These are phyloP conservation scores for Aeschynomene evenia DNA, from an alignment of 306 rosid genomes.

Conservation along the genomic window DNA sequence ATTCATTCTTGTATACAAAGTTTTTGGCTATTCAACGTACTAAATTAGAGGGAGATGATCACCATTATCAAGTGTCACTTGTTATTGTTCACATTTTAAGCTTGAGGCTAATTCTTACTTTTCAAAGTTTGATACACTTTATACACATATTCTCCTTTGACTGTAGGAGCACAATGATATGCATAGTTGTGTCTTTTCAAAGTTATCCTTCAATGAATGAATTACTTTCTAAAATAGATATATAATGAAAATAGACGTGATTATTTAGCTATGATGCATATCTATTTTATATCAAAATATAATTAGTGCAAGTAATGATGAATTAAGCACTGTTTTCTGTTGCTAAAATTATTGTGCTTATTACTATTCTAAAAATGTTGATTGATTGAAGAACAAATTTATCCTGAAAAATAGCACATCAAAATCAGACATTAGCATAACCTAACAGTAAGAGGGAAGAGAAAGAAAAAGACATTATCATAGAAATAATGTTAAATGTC, in stretches of 20 bases:
- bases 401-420: too few relatives aligned
- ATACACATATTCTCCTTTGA: too few relatives aligned
- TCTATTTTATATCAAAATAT: neutral
- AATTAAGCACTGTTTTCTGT: too few relatives aligned
- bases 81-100: slow-evolving; percentile 8
- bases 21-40: neutral
- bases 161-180: neutral
- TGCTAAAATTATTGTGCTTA: too few relatives aligned
- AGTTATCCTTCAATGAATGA: neutral
- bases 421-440: too few relatives aligned
- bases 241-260: neutral
- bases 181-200: neutral
- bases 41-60: neutral
- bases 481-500: neutral
- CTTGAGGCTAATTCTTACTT: neutral
- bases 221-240: neutral
- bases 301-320: neutral
- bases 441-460: too few relatives aligned
- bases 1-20: slow-evolving; percentile 18
- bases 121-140: neutral
- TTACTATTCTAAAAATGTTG: too few relatives aligned
- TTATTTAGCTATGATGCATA: neutral
- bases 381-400: too few relatives aligned
- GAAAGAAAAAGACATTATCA: too few relatives aligned
- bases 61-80: neutral